phyloP scores from a whole-genome alignment of 495 filamentous ascomycete genomes.

The Xanthoparmelia taractica region DNA sequence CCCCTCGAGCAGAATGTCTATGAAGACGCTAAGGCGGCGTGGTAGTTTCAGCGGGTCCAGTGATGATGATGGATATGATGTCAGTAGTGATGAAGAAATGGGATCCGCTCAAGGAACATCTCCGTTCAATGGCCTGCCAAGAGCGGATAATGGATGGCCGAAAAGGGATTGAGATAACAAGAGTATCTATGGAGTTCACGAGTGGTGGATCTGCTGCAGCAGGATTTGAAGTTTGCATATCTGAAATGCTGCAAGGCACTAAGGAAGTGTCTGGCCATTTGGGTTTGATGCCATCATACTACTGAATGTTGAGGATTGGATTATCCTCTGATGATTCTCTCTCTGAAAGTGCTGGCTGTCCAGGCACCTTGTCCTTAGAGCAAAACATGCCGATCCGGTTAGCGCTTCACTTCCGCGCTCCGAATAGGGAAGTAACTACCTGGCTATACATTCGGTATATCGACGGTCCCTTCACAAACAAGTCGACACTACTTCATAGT shows the following conservation, averaged over 20 bases:
- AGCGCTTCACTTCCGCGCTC: background rate
- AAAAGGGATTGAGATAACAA: constrained; percentile 17
- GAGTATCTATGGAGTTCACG: background rate
- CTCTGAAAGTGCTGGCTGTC: too few species aligned
- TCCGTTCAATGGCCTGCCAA: background rate
- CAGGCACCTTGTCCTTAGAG: too few species aligned
- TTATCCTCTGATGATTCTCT: background rate
- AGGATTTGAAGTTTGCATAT: background rate
- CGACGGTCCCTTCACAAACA: background rate
- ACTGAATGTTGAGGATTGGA: background rate
- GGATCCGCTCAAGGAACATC: background rate
- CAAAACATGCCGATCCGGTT: background rate
- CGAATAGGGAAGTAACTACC: background rate
- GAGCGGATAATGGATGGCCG: constrained; percentile 6
- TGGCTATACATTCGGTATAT: background rate
- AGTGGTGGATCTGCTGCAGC: background rate
- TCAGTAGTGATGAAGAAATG: constrained; percentile 25
- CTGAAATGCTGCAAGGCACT: background rate
- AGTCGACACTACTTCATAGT: background rate
- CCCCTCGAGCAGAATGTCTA: constrained; percentile 44
- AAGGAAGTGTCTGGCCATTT: background rate
- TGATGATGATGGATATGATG: constrained; percentile 34
- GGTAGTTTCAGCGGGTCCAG: constrained; percentile 40
- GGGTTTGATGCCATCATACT: background rate
- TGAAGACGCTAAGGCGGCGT: constrained; percentile 44